A percentile compares a stretch with the other conserved stretches of the same genome.
Evolutionary conservation across 202 grass and related monocot genomes (phyloP).

Genomic region (Panicum virgatum): DNA sequence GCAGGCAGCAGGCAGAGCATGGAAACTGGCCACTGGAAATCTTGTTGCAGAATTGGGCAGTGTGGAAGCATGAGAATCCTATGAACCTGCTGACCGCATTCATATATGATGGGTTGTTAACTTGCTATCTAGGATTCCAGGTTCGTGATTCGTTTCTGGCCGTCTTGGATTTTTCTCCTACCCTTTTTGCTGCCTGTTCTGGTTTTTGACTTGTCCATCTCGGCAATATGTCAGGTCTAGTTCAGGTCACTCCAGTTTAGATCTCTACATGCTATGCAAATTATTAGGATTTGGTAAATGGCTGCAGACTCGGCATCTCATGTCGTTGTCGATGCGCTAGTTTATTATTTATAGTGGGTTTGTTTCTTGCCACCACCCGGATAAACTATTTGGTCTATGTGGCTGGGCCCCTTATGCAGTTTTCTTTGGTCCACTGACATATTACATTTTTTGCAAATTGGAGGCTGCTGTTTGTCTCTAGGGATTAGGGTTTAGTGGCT

Average conservation of each 20-base stretch:
- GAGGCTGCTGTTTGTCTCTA: background rate
- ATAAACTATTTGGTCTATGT: background rate
- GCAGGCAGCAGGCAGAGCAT: constrained; percentile 26
- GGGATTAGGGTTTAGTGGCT: background rate
- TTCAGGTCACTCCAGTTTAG: constrained; percentile 6
- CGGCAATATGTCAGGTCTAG: background rate
- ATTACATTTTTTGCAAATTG: background rate
- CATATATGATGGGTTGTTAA: constrained; percentile 1
- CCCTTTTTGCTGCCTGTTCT: background rate
- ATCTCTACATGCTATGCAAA: background rate
- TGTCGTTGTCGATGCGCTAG: background rate
- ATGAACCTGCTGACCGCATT: background rate
- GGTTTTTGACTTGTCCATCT: constrained; percentile 1
- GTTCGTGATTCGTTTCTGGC: constrained; percentile 27
- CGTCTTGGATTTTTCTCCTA: constrained; percentile 23
- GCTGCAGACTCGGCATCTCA: background rate
- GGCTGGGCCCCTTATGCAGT: no score
- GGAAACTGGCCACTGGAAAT: constrained; percentile 42
- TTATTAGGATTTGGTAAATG: background rate
- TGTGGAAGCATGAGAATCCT: constrained; percentile 32
- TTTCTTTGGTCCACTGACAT: background rate
- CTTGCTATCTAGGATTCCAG: constrained; percentile 31
- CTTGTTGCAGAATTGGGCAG: constrained; percentile 40
- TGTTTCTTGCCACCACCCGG: background rate
- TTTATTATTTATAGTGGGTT: background rate